A percentile compares a stretch with the other conserved stretches of the same genome.
phyloP scores from a whole-genome alignment of 2,329 filamentous ascomycete species.

The Cladosporium sp. region DNA sequence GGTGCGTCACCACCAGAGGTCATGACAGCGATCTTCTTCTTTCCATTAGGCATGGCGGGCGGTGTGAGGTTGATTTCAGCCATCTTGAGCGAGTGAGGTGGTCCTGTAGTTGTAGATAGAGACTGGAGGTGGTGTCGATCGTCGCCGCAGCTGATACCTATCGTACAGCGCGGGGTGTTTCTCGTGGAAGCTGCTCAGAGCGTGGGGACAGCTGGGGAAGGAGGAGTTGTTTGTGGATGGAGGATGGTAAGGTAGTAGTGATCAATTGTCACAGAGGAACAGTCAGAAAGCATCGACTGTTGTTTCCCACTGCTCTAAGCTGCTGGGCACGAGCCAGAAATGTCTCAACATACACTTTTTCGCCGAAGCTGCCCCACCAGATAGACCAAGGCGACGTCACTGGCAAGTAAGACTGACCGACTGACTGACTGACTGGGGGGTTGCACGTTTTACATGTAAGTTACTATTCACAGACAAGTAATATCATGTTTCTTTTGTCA shows the following conservation, averaged over 20 bases:
- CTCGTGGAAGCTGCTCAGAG: not conserved
- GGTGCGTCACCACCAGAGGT: constrained; percentile 93
- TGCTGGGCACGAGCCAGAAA: constrained; percentile 1
- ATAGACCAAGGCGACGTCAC: too few species aligned
- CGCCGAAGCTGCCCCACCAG: constrained; percentile 12
- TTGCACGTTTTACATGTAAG: constrained; percentile 2
- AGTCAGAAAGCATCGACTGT: not conserved
- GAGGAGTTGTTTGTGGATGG: too few species aligned
- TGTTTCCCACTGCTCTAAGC: not conserved
- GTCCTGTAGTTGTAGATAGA: not conserved
- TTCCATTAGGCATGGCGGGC: constrained; percentile 33
- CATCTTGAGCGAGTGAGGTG: constrained; percentile 25
- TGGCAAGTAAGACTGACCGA: not conserved
- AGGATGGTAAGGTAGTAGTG: not conserved
- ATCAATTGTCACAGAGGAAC: not conserved
- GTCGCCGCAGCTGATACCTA: constrained; percentile 7
- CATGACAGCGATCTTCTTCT: constrained; percentile 80
- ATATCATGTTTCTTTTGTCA: not conserved
- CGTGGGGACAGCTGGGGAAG: not conserved
- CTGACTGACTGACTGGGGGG: not conserved
- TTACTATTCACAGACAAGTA: not conserved
- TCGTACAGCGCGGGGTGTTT: constrained; percentile 10
- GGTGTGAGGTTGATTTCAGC: constrained; percentile 34
- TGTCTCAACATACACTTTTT: constrained; percentile 19
- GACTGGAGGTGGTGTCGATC: not conserved